phyloP scores from a whole-genome alignment of 768 basidiomycete species.

The Collybia nuda region DNA sequence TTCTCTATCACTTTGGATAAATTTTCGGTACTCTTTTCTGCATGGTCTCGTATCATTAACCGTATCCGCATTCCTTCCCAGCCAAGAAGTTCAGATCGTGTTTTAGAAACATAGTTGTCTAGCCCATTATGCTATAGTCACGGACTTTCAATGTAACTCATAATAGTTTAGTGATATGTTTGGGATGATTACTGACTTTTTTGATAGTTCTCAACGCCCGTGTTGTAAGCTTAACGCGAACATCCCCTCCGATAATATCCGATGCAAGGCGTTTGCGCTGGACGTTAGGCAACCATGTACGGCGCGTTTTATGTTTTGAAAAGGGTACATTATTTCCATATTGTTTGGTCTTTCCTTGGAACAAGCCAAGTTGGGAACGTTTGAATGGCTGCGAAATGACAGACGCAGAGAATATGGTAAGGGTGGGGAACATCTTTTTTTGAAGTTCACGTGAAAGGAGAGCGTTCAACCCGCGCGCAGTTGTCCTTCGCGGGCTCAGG shows the following conservation, averaged over 20 bases:
- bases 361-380: constrained; percentile 77
- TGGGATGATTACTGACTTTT: constrained; percentile 50
- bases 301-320: constrained; percentile 84
- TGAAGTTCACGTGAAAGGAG: not conserved
- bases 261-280: constrained; percentile 75
- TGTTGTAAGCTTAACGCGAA: constrained; percentile 73
- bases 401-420: constrained; percentile 24
- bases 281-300: constrained; percentile 87
- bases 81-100: constrained; percentile 35
- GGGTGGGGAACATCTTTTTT: constrained; percentile 24
- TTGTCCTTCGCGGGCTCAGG: too few relatives aligned
- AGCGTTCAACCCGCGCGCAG: too few relatives aligned
- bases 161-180: too few relatives aligned
- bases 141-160: too few relatives aligned
- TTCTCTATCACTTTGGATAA: constrained; percentile 6
- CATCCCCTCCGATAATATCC: constrained; percentile 53
- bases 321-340: constrained; percentile 90
- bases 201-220: constrained; percentile 79
- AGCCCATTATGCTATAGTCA: constrained; percentile 59
- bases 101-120: constrained; percentile 64
- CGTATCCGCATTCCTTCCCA: constrained; percentile 52
- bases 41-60: constrained; percentile 26
- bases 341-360: constrained; percentile 77
- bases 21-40: constrained; percentile 5
- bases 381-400: constrained; percentile 72